phyloP scores from a whole-genome alignment of 176 grass and related monocot genomes.

The Calamus simplicifolius region DNA sequence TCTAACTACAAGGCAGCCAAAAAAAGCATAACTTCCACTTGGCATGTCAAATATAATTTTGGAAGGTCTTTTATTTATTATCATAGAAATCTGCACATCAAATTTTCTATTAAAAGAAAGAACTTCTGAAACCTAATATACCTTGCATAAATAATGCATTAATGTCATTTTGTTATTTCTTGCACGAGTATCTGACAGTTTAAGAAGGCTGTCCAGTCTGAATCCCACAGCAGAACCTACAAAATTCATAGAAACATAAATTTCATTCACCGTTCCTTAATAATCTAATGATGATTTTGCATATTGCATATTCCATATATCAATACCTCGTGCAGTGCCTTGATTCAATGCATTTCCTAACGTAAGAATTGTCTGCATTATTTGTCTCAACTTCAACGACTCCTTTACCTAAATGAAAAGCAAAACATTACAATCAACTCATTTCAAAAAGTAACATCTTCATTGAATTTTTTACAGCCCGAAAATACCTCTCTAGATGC shows the following conservation, averaged over 20 bases:
- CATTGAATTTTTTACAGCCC: not conserved
- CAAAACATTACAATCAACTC: conserved; percentile 13
- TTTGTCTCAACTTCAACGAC: conserved; percentile 72
- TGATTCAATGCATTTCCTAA: conserved; percentile 96
- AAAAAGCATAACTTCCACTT: too few species aligned
- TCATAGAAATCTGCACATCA: too few species aligned
- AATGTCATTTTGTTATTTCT: conserved; percentile 98
- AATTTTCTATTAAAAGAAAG: too few species aligned
- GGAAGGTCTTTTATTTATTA: too few species aligned
- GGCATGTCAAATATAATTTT: too few species aligned
- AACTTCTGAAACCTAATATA: conserved; percentile 11
- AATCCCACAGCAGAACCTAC: conserved; percentile 95
- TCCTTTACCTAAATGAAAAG: conserved; percentile 28
- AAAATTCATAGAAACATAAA: conserved; percentile 20
- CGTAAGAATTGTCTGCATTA: conserved; percentile 98
- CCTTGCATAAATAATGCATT: conserved; percentile 99
- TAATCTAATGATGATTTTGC: too few species aligned
- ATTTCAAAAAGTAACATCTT: conserved; percentile 7
- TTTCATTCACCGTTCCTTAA: too few species aligned
- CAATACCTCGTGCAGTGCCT: conserved; percentile 64
- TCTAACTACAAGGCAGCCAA: too few species aligned
- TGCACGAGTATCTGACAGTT: conserved; percentile 86
- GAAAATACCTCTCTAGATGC: conserved; percentile 70
- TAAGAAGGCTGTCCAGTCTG: conserved; percentile 95
- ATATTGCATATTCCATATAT: too few species aligned